Base-by-base conservation (phyloP, 805 yeast species). In the Isabelozyma heimii region DNA sequence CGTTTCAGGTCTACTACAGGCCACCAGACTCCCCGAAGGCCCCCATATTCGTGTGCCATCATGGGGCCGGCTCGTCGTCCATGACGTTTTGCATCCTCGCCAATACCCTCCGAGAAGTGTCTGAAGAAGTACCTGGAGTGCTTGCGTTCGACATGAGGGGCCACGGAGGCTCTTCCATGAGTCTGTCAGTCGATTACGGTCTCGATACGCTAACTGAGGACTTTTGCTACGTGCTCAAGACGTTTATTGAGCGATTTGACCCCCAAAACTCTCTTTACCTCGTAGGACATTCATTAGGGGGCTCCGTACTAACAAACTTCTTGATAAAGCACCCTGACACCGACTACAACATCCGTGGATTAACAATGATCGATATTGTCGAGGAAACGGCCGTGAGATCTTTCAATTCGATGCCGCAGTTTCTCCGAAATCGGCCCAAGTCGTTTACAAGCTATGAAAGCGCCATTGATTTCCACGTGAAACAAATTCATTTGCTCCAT, bases 31-130 rank as follows among this genome's bases (percentile, higher is more conserved):
- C 56, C 0, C 51, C 57, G 1, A 57, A 60, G 0, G 61, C 73
- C 0, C 90, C 95, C 0, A 57, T 90, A 1, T 83, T 88, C 56
- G 69, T 94, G 1, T 83, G 84, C 55, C 94, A 89, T 54, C 99
- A 94, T 65, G 99, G 99, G 2, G 97, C 97, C 1, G 99, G 98
- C 0, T 91, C 97, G 0, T 81, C 89, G 1, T 90, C 87, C 0
- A 70, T 89, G 68, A 77, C 97, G 1, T 94, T 88, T 70, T 87
- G 89, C 0, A 62, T 71, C 24, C 57, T 89, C 20, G 66, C 80
- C 1, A 64, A 58, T 42, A 59, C 61, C 8, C 53, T 81, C 15
- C 57, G 56, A 7, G 12, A 59, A 58, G 20, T 62, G 27, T 40
- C 35, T n/a, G 38, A 37, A 8, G 49, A 45, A 49, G 16, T 40